A percentile compares a stretch with the other conserved stretches of the same genome.
Evolutionary conservation across 768 basidiomycete genomes (phyloP).

Genomic region (Pleurotus djamor): DNA sequence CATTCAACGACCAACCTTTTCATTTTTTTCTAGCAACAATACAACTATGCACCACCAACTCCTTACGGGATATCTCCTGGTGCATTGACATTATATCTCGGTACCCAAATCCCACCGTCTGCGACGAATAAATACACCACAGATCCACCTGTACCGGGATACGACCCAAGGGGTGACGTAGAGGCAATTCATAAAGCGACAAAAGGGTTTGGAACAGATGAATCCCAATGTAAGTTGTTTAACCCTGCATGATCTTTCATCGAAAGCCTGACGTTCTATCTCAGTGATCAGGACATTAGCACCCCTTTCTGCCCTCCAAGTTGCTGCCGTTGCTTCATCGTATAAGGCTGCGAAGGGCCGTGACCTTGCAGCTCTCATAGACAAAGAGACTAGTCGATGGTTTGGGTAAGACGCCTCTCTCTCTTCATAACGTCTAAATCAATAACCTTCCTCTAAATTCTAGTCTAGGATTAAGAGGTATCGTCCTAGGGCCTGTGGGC

Average conservation of each 20-base stretch:
- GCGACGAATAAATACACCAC: slow-evolving; percentile 1
- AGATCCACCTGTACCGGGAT: slow-evolving; percentile 22
- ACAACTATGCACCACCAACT: neutral
- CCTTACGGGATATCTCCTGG: neutral
- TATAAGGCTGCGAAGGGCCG: slow-evolving; percentile 27
- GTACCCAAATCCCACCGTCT: neutral
- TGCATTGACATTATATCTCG: neutral
- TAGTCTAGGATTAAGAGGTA: slow-evolving; percentile 27
- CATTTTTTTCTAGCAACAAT: neutral
- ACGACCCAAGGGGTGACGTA: slow-evolving; percentile 27
- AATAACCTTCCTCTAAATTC: neutral
- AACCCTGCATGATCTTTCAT: neutral
- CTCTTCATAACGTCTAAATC: neutral
- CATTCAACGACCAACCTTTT: neutral
- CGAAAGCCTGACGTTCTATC: neutral
- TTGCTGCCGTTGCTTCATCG: slow-evolving; percentile 32
- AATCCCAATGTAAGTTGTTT: slow-evolving; percentile 21
- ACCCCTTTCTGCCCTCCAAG: slow-evolving; percentile 28
- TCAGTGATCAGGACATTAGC: slow-evolving; percentile 28
- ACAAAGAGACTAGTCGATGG: slow-evolving; percentile 23
- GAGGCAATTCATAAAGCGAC: slow-evolving; percentile 27
- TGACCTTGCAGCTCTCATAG: slow-evolving; percentile 23
- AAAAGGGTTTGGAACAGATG: slow-evolving; percentile 25
- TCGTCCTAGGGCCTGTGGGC: slow-evolving; percentile 33
- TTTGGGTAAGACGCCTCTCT: slow-evolving; percentile 25